These are phyloP conservation scores for Ophiostoma novo-ulmi DNA, from an alignment of 2,329 filamentous ascomycete species.

Conservation along the genomic window DNA sequence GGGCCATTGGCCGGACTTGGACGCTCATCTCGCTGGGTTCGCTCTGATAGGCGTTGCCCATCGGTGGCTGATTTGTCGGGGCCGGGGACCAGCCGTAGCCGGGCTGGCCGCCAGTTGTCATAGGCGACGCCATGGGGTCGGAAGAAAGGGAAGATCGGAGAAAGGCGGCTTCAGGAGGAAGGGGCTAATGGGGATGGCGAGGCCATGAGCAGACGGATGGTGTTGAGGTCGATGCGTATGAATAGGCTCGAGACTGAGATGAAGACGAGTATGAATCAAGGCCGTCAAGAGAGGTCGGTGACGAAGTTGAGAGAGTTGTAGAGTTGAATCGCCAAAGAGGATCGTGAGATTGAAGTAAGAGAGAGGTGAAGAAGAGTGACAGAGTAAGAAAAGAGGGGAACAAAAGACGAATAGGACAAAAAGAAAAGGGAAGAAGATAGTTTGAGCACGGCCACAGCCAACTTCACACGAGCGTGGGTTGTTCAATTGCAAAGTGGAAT, in stretches of 20 bases:
- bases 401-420: neutral
- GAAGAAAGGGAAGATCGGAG: neutral
- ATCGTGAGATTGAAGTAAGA: neutral
- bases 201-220: slow-evolving; percentile 16
- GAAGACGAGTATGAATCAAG: neutral
- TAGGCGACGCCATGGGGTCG: slow-evolving; percentile 27
- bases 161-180: slow-evolving; percentile 5
- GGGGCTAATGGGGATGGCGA: neutral
- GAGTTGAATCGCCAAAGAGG: neutral
- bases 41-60: slow-evolving; percentile 17
- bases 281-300: neutral
- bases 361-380: neutral
- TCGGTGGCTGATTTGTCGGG: slow-evolving; percentile 15
- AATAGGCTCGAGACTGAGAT: neutral
- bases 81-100: slow-evolving; percentile 21
- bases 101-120: slow-evolving; percentile 24
- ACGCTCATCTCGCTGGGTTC: slow-evolving; percentile 32
- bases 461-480: neutral
- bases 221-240: neutral
- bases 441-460: neutral
- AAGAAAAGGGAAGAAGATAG: slow-evolving; percentile 1
- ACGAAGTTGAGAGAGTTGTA: neutral
- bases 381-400: neutral
- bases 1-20: slow-evolving; percentile 35
- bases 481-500: slow-evolving; percentile 22